Percentiles rank a stretch among this genome's conserved stretches.
These are phyloP conservation scores for Incumbomyces lentus DNA, from an alignment of 2,329 filamentous ascomycete genomes.

Conservation along the genomic window DNA sequence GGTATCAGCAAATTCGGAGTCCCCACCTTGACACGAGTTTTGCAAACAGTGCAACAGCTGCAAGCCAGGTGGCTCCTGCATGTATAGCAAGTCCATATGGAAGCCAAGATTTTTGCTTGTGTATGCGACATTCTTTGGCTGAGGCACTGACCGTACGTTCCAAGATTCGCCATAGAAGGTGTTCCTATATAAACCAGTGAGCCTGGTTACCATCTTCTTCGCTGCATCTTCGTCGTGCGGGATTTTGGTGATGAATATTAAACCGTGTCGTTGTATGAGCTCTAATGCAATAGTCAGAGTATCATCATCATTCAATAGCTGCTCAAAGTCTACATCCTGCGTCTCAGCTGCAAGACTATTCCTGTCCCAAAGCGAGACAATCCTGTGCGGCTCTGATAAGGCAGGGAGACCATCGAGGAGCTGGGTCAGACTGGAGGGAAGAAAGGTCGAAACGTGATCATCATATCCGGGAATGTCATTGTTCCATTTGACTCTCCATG, in stretches of 20 bases:
- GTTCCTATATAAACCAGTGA: slow-evolving; percentile 65
- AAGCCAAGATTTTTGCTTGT: slow-evolving; percentile 72
- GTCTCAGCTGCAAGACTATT: slow-evolving; percentile 38
- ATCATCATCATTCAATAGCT: slow-evolving; percentile 55
- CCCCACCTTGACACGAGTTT: slow-evolving; percentile 68
- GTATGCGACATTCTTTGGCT: slow-evolving; percentile 87
- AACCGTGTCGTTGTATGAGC: slow-evolving; percentile 55
- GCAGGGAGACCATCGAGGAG: slow-evolving; percentile 15
- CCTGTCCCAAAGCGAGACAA: slow-evolving; percentile 27
- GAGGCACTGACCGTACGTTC: slow-evolving; percentile 71
- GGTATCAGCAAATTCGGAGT: slow-evolving; percentile 76
- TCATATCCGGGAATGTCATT: slow-evolving; percentile 42
- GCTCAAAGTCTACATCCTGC: slow-evolving; percentile 54
- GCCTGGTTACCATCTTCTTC: slow-evolving; percentile 55
- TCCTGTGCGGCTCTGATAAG: slow-evolving; percentile 13
- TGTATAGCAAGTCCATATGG: slow-evolving; percentile 90
- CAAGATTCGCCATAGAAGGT: slow-evolving; percentile 89
- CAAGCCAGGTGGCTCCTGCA: slow-evolving; percentile 64
- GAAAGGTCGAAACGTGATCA: slow-evolving; percentile 10
- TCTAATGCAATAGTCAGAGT: slow-evolving; percentile 52
- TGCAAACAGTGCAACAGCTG: slow-evolving; percentile 84
- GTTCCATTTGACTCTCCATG: slow-evolving; percentile 52
- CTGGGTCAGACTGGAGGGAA: slow-evolving; percentile 22
- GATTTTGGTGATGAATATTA: slow-evolving; percentile 67
- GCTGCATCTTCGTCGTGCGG: slow-evolving; percentile 59